phyloP scores from a whole-genome alignment of 2,329 filamentous ascomycete species.

The Neofusicoccum laricinum region DNA sequence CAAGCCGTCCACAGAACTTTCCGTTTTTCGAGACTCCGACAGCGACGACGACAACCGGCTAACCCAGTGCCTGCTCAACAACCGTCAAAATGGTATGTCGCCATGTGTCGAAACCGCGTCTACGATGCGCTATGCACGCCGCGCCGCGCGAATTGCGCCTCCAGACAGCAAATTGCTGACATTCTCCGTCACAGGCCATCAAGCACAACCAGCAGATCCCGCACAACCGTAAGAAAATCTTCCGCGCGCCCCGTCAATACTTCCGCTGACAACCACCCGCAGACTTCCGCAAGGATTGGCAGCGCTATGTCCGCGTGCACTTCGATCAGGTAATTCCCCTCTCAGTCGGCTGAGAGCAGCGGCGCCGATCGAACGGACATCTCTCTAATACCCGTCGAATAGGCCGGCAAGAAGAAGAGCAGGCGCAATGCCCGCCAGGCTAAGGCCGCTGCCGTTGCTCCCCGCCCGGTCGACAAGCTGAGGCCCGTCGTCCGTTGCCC shows the following conservation, averaged over 20 bases:
- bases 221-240: constrained; percentile 66
- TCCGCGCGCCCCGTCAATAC: not conserved
- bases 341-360: constrained; percentile 49
- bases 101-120: not conserved
- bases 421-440: constrained; percentile 86
- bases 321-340: constrained; percentile 93
- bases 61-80: constrained; percentile 14
- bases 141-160: not conserved
- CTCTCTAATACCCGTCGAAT: constrained; percentile 33
- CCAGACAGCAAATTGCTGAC: not conserved
- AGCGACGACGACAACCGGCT: constrained; percentile 15
- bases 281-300: constrained; percentile 99
- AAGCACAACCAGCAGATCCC: constrained; percentile 99
- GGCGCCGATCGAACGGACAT: constrained; percentile 40
- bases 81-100: constrained; percentile 16
- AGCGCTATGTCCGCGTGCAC: constrained; percentile 97
- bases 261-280: constrained; percentile 32
- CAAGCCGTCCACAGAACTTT: constrained; percentile 15
- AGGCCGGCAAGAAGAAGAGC: constrained; percentile 95
- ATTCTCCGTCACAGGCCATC: constrained; percentile 64
- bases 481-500: constrained; percentile 96
- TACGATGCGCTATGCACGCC: not conserved
- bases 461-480: constrained; percentile 95
- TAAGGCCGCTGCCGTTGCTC: constrained; percentile 93
- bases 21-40: constrained; percentile 9